phyloP scores from a whole-genome alignment of 257 asterid species.

The Fraxinus excelsior region DNA sequence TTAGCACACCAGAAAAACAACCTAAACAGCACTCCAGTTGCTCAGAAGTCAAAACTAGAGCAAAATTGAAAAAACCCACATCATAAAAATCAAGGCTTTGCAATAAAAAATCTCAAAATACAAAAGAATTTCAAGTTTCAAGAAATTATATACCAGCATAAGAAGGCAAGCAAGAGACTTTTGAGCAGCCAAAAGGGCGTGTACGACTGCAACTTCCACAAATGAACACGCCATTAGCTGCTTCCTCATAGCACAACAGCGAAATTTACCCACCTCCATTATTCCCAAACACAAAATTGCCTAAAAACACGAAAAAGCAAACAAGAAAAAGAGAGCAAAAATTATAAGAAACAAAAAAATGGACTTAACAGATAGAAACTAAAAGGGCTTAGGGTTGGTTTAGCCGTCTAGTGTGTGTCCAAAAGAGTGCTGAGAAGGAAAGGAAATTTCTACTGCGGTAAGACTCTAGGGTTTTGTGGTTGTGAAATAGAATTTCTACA shows the following conservation, averaged over 20 bases:
- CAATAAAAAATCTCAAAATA: background rate
- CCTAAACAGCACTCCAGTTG: slow-evolving; percentile 18
- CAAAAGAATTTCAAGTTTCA: background rate
- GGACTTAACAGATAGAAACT: slow-evolving; percentile 25
- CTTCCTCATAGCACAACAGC: slow-evolving; percentile 45
- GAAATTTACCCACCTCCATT: slow-evolving; percentile 67
- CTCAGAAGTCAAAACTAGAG: slow-evolving; percentile 15
- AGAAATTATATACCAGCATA: slow-evolving; percentile 46
- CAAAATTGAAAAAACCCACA: slow-evolving; percentile 30
- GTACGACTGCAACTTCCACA: slow-evolving; percentile 48
- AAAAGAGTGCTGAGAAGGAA: slow-evolving; percentile 21
- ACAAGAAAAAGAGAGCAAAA: slow-evolving; percentile 2
- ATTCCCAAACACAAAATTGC: slow-evolving; percentile 1
- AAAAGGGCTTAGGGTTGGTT: slow-evolving; percentile 45
- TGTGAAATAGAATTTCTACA: background rate
- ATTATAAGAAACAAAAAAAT: background rate
- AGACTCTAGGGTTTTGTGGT: slow-evolving; percentile 42
- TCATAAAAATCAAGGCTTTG: slow-evolving; percentile 26
- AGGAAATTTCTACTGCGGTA: too few relatives aligned
- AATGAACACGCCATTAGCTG: slow-evolving; percentile 42
- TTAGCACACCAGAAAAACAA: background rate
- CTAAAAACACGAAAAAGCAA: slow-evolving; percentile 1
- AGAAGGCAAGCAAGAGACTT: slow-evolving; percentile 62
- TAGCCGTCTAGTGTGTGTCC: slow-evolving; percentile 41
- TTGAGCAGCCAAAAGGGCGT: slow-evolving; percentile 54